Evolutionary conservation across 768 basidiomycete genomes (phyloP).

Genomic region (Scleroderma citrinum): DNA sequence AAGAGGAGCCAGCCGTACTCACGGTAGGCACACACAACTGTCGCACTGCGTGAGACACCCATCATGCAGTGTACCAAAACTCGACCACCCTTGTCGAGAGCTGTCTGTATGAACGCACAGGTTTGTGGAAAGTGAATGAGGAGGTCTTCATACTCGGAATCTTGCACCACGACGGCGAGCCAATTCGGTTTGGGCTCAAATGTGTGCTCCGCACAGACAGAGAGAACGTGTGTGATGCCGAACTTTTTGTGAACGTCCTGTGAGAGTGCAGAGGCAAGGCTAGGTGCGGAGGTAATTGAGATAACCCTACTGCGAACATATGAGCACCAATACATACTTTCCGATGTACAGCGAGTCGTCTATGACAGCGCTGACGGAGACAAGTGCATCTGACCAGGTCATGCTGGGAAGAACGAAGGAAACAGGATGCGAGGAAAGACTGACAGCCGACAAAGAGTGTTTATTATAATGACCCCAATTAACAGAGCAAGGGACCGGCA

Average conservation of each 20-base stretch:
- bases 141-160: slow-evolving; percentile 48
- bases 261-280: slow-evolving; percentile 30
- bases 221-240: slow-evolving; percentile 51
- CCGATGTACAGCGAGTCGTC: slow-evolving; percentile 30
- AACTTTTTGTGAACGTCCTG: slow-evolving; percentile 22
- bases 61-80: slow-evolving; percentile 71
- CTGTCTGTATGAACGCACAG: slow-evolving; percentile 57
- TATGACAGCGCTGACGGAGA: slow-evolving; percentile 23
- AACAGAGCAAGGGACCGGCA: no score
- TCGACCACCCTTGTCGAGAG: slow-evolving; percentile 45
- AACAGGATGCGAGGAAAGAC: slow-evolving; percentile 1
- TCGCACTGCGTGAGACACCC: slow-evolving; percentile 66
- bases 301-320: neutral
- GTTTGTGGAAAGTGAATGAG: slow-evolving; percentile 58
- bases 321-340: slow-evolving; percentile 23
- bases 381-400: slow-evolving; percentile 25
- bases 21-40: slow-evolving; percentile 54
- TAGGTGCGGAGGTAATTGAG: slow-evolving; percentile 6
- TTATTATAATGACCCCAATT: neutral
- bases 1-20: slow-evolving; percentile 18
- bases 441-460: neutral
- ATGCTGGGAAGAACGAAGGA: slow-evolving; percentile 8
- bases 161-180: slow-evolving; percentile 33
- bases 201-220: slow-evolving; percentile 51
- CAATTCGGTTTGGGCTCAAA: slow-evolving; percentile 36